phyloP scores from a whole-genome alignment of 2,329 filamentous ascomycete species.

The Fusarium sambucinum region DNA sequence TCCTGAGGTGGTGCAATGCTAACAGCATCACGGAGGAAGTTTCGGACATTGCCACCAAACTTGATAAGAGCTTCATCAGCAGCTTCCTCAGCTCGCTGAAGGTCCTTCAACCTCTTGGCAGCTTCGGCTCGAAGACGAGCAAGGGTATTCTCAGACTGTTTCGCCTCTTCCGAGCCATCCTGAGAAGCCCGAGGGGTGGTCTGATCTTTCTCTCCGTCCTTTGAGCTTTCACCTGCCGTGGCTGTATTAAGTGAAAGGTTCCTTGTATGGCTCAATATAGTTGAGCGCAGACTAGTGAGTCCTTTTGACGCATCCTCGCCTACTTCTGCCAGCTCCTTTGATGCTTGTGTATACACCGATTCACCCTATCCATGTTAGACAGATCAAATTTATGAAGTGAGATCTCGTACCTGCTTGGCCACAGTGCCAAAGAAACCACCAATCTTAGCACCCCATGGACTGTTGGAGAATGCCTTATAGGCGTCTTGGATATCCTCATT shows the following conservation, averaged over 20 bases:
- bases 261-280: slow-evolving; percentile 78
- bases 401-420: slow-evolving; percentile 81
- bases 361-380: slow-evolving; percentile 70
- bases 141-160: slow-evolving; percentile 73
- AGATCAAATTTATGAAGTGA: slow-evolving; percentile 2
- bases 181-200: slow-evolving; percentile 61
- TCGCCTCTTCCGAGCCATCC: slow-evolving; percentile 58
- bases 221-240: slow-evolving; percentile 48
- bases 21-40: slow-evolving; percentile 91
- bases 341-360: slow-evolving; percentile 83
- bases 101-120: slow-evolving; percentile 84
- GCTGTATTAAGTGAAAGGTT: slow-evolving; percentile 73
- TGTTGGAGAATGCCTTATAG: slow-evolving; percentile 91
- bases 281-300: slow-evolving; percentile 75
- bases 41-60: slow-evolving; percentile 88
- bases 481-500: slow-evolving; percentile 94
- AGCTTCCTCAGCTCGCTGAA: slow-evolving; percentile 92
- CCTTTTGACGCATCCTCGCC: slow-evolving; percentile 86
- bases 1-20: slow-evolving; percentile 81
- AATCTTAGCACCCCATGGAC: slow-evolving; percentile 89
- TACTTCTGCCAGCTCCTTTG: slow-evolving; percentile 84
- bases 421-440: slow-evolving; percentile 91
- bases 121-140: slow-evolving; percentile 82
- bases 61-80: slow-evolving; percentile 94
- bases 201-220: slow-evolving; percentile 54